phyloP scores from a whole-genome alignment of 2,329 filamentous ascomycete species.

The Diaporthe amygdali region DNA sequence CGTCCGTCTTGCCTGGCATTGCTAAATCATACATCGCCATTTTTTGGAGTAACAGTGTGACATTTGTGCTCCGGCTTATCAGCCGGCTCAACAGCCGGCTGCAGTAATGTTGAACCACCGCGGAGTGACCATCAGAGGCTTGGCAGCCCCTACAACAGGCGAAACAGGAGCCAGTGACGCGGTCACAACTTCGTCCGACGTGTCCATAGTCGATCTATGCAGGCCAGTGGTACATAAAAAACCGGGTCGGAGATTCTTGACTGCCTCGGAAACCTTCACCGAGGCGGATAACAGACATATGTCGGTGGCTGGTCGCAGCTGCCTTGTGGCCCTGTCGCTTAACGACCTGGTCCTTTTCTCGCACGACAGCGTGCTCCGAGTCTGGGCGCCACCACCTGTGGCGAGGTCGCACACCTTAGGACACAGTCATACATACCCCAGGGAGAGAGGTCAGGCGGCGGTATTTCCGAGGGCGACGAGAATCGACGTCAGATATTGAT shows the following conservation, averaged over 20 bases:
- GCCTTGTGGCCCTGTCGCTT: not conserved
- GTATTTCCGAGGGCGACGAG: not conserved
- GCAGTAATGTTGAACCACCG: conserved; percentile 4
- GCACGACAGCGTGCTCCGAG: not conserved
- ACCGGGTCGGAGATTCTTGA: conserved; percentile 15
- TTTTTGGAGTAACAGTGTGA: not conserved
- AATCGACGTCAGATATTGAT: conserved; percentile 13
- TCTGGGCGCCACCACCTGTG: not conserved
- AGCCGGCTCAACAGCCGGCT: not conserved
- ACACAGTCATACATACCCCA: not conserved
- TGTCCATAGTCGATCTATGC: not conserved
- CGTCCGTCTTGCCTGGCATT: not conserved
- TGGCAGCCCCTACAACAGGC: conserved; percentile 11
- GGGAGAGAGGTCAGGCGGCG: not conserved
- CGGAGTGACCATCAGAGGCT: conserved; percentile 3
- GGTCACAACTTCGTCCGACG: conserved; percentile 18
- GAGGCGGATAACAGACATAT: conserved; percentile 11
- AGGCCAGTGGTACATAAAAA: conserved; percentile 9
- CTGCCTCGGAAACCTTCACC: conserved; percentile 18
- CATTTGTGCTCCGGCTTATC: not conserved
- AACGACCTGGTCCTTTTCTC: not conserved
- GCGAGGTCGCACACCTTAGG: not conserved
- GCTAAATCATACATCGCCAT: not conserved
- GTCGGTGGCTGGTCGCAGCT: conserved; percentile 9
- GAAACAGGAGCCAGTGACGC: not conserved